Base-by-base conservation (phyloP, 83 land plant genomes). In the Diphasiastrum complanatum region DNA sequence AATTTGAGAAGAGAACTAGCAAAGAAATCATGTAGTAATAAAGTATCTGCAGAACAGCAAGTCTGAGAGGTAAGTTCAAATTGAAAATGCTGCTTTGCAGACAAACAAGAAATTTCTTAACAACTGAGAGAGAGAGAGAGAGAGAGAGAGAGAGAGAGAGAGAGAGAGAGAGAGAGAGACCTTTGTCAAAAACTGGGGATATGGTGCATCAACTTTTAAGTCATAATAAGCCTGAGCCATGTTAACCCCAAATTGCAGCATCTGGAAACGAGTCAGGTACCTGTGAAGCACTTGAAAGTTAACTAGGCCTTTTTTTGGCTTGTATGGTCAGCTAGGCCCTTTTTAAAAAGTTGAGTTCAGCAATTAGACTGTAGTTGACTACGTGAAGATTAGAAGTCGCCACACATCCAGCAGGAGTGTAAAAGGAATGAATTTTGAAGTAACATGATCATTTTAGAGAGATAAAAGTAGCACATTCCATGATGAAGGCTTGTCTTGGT, bases 21-120 rank as follows among this genome's bases (percentile, higher is more conserved):
- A 73, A 51, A n/a, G 71, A 73, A 51, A 73, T 59, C 76, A 73
- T 73, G 65, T 73, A 67, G 37, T 73, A 73, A 60, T 67, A 73
- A 33, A 73, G 29, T 23, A 67, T 67, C 72, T 73, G 71, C 65
- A 60, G 5, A 41, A 36, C 20, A 59, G 2, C 0, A 32, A 28
- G 2, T 4, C 2, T 19, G 19, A 16, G 40, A n/a, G 10, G 30
- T 29, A 24, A 31, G 18, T 38, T 12, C 26, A n/a, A 19, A 33
- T 1, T 31, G 25, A 36, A 58, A n/a, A 2, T 58, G 45, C 26
- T 27, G 5, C 4, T 18, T 32, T 60, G 1, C 19, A 8, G 31
- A n/a, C 24, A 2, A 23, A 36, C 14, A 37, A 8, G 16, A 20
- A 26, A 51, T 4, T 24, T 31, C 1, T 18, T 27, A 51, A 1